These are phyloP conservation scores for Hymenochaete sp. DNA, from an alignment of 1,284 basidiomycete genomes.

Conservation along the genomic window DNA sequence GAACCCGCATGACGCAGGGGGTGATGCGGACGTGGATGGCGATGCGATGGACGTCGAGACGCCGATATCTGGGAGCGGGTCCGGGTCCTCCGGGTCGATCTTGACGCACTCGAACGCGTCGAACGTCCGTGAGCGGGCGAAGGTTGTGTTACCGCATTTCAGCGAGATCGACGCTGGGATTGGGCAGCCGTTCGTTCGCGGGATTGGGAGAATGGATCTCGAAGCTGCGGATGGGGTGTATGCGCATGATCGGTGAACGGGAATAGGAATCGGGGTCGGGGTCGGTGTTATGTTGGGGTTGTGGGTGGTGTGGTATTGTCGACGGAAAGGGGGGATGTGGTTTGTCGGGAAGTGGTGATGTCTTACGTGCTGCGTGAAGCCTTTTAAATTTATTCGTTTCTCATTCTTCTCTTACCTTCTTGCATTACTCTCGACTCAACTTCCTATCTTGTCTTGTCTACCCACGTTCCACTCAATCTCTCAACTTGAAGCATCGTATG, in stretches of 20 bases:
- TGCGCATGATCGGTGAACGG: not conserved
- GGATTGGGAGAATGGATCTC: conserved; percentile 10
- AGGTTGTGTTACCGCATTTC: conserved; percentile 47
- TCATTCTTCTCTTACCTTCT: no score
- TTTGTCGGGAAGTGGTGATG: no score
- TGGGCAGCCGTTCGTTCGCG: conserved; percentile 3
- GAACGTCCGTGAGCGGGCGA: conserved; percentile 20
- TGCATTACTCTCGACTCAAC: no score
- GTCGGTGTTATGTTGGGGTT: no score
- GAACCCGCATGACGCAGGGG: conserved; percentile 18
- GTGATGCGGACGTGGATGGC: conserved; percentile 16
- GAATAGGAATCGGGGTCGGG: not conserved
- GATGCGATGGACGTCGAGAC: conserved; percentile 13
- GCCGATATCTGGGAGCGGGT: no score
- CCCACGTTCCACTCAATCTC: no score
- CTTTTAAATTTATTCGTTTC: no score
- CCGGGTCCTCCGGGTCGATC: conserved; percentile 20
- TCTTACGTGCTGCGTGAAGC: no score
- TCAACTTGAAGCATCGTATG: no score
- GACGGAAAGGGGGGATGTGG: no score
- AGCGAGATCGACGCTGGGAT: conserved; percentile 40
- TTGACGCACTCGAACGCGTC: conserved; percentile 15
- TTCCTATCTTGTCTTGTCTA: no score
- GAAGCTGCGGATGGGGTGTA: conserved; percentile 5
- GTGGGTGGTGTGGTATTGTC: no score